A percentile compares a stretch with the other conserved stretches of the same genome.
Evolutionary conservation across 1,284 basidiomycete species (phyloP).

Genomic region (Pisolithus thermaeus): DNA sequence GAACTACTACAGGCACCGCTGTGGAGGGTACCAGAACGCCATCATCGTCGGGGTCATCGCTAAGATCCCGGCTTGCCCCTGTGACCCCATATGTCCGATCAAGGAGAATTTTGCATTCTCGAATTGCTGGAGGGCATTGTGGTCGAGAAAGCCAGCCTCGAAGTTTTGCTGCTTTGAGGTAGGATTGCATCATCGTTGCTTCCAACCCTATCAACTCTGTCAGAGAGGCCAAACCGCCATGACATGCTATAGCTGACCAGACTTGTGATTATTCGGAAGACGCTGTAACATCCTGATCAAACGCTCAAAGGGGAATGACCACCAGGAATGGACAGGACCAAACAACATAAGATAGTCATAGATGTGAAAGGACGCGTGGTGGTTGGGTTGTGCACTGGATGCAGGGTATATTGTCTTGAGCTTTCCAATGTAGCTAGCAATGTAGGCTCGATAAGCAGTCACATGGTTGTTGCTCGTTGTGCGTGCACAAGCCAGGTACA

Average conservation of each 20-base stretch:
- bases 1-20: background rate
- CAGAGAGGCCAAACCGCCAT: background rate
- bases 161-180: slow-evolving; percentile 7
- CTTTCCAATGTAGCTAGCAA: too few species aligned
- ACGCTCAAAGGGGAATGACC: slow-evolving; percentile 30
- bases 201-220: slow-evolving; percentile 20
- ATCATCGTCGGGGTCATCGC: background rate
- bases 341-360: slow-evolving; percentile 25
- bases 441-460: too few species aligned
- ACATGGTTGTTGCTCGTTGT: background rate
- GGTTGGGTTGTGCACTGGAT: slow-evolving; percentile 13
- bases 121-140: slow-evolving; percentile 1
- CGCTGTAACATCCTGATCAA: slow-evolving; percentile 31
- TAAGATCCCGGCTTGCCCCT: background rate
- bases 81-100: slow-evolving; percentile 1
- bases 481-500: slow-evolving; percentile 6
- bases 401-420: too few species aligned
- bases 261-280: slow-evolving; percentile 28
- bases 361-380: slow-evolving; percentile 33
- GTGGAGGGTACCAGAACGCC: background rate
- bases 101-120: slow-evolving; percentile 10
- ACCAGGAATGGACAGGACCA: slow-evolving; percentile 32
- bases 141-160: slow-evolving; percentile 1
- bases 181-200: slow-evolving; percentile 8
- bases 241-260: slow-evolving; percentile 16